Conservation (phyloP, 2,329 filamentous ascomycete genomes). For the Sporothrix brasiliensis region DNA sequence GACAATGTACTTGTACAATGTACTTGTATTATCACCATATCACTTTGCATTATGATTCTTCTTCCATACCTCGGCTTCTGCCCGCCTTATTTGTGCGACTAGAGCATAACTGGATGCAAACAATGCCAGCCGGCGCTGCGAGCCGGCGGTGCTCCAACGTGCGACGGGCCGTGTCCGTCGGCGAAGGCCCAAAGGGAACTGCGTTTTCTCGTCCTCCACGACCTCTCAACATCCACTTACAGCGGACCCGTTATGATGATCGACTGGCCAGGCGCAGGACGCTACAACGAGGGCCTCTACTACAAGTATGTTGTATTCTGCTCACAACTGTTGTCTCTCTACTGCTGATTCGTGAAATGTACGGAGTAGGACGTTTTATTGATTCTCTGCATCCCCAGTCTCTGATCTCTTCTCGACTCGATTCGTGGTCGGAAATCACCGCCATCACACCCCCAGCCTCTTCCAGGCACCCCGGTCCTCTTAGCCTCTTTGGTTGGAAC, state of each 20-base stretch:
- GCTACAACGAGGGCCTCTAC: neutral
- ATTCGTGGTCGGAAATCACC: neutral
- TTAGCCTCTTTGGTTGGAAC: neutral
- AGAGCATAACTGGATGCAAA: no score
- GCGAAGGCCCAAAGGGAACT: neutral
- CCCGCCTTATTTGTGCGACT: no score
- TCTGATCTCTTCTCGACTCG: neutral
- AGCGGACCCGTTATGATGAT: slow-evolving; percentile 9
- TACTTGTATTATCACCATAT: no score
- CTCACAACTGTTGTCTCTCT: neutral
- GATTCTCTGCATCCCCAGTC: neutral
- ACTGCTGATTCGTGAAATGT: neutral
- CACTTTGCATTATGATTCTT: no score
- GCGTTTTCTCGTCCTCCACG: neutral
- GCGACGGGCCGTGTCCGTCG: neutral
- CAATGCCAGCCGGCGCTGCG: no score
- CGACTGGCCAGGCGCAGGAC: slow-evolving; percentile 9
- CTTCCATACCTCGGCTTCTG: no score
- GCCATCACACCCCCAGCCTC: neutral
- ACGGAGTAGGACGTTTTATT: neutral
- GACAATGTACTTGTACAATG: no score
- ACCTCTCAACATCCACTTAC: neutral
- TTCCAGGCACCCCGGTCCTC: no score
- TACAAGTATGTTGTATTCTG: no score
- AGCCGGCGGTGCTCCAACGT: neutral